phyloP scores from a whole-genome alignment of 352 stramenopile genomes.

The Globisporangium solare region DNA sequence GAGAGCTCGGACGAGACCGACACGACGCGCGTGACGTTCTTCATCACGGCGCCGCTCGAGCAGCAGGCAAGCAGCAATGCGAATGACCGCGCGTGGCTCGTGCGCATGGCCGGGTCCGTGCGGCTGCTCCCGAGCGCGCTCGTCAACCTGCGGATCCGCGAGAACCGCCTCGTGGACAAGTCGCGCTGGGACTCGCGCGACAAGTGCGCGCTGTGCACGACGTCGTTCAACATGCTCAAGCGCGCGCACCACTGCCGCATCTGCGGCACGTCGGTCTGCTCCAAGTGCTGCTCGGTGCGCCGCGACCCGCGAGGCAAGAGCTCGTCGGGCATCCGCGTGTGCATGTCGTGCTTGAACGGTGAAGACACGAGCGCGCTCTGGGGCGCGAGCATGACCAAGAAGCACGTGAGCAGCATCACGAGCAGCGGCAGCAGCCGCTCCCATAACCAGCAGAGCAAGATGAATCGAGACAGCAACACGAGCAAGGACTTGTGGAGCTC shows the following conservation, averaged over 20 bases:
- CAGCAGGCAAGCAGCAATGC: slow-evolving; percentile 30
- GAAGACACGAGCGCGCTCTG: slow-evolving; percentile 35
- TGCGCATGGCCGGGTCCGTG: slow-evolving; percentile 50
- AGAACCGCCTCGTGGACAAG: slow-evolving; percentile 63
- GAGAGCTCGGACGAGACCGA: slow-evolving; percentile 67
- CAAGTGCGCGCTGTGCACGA: slow-evolving; percentile 68
- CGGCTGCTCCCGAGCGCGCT: slow-evolving; percentile 59
- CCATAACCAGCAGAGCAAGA: slow-evolving; percentile 2
- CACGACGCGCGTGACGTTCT: slow-evolving; percentile 61
- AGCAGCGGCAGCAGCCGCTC: slow-evolving; percentile 4
- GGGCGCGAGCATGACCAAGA: slow-evolving; percentile 34
- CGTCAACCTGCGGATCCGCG: slow-evolving; percentile 66
- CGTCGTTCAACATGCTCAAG: slow-evolving; percentile 67
- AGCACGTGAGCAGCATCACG: slow-evolving; percentile 28
- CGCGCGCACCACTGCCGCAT: slow-evolving; percentile 84
- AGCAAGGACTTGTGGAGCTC: slow-evolving; percentile 30
- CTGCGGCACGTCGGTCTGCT: slow-evolving; percentile 80
- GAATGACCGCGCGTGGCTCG: slow-evolving; percentile 48
- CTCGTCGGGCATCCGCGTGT: slow-evolving; percentile 71
- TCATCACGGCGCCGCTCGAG: slow-evolving; percentile 60
- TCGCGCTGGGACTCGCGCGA: slow-evolving; percentile 47
- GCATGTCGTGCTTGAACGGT: slow-evolving; percentile 58
- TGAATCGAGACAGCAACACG: slow-evolving; percentile 16
- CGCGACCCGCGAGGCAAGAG: slow-evolving; percentile 53
- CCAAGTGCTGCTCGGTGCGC: slow-evolving; percentile 75